A percentile compares a stretch with the other conserved stretches of the same genome.
phyloP scores from a whole-genome alignment of 805 yeast genomes.

The Tetrapisispora fleetii region DNA sequence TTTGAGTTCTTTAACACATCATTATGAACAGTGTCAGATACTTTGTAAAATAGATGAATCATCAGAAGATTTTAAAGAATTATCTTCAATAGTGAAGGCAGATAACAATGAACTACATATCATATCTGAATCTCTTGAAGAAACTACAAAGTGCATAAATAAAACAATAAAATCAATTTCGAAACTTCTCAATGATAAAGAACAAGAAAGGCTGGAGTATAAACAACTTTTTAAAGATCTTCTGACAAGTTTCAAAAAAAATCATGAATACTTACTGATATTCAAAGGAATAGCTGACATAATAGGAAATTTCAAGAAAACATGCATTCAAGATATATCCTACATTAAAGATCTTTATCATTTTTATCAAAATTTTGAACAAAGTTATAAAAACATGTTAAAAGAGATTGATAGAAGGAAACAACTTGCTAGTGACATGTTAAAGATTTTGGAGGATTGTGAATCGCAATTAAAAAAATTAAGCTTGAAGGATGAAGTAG shows the following conservation, averaged over 20 bases:
- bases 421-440: constrained; percentile 33
- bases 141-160: constrained; percentile 27
- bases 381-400: constrained; percentile 43
- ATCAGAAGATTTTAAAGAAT: constrained; percentile 29
- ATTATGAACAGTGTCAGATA: constrained; percentile 65
- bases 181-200: constrained; percentile 26
- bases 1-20: constrained; percentile 63
- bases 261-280: constrained; percentile 22
- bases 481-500: constrained; percentile 35
- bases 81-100: constrained; percentile 38
- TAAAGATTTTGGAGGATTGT: constrained; percentile 33
- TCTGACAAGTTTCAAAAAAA: constrained; percentile 19
- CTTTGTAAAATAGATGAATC: constrained; percentile 25
- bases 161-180: constrained; percentile 14
- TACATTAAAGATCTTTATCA: constrained; percentile 31
- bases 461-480: constrained; percentile 31
- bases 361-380: constrained; percentile 42
- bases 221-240: constrained; percentile 9
- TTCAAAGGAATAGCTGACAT: constrained; percentile 26
- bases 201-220: constrained; percentile 3
- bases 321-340: constrained; percentile 20
- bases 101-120: constrained; percentile 50
- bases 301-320: constrained; percentile 26
- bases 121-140: constrained; percentile 41
- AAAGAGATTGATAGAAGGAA: constrained; percentile 45